A percentile compares a stretch with the other conserved stretches of the same genome.
These are phyloP conservation scores for Gnomoniopsis smithogilvyi DNA, from an alignment of 2,329 filamentous ascomycete genomes.

Conservation along the genomic window DNA sequence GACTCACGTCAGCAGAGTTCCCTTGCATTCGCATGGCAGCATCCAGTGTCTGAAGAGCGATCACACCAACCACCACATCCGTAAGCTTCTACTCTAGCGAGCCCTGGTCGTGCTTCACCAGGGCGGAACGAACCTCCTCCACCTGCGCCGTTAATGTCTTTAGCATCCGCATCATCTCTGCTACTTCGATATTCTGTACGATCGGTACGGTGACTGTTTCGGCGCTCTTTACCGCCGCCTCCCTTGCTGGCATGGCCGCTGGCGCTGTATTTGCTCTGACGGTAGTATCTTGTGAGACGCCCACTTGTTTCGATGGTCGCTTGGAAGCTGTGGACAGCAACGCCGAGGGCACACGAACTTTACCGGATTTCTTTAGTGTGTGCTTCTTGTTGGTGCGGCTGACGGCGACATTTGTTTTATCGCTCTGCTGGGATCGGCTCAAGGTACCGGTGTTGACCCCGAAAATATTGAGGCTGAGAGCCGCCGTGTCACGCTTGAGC, in stretches of 20 bases:
- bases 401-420: neutral
- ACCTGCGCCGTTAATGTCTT: constrained; percentile 10
- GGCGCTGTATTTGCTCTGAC: neutral
- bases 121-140: constrained; percentile 4
- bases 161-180: constrained; percentile 9
- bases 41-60: neutral
- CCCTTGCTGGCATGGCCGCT: neutral
- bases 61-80: no score
- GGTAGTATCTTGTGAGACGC: neutral
- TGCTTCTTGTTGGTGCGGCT: constrained; percentile 5
- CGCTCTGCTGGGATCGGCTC: neutral
- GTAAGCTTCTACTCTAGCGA: neutral
- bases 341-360: neutral
- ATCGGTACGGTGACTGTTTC: neutral
- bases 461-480: neutral
- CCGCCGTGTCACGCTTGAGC: neutral
- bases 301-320: constrained; percentile 1
- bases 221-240: neutral
- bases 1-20: no score
- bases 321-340: constrained; percentile 4
- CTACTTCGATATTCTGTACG: neutral
- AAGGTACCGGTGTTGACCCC: neutral
- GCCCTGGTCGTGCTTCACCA: constrained; percentile 8
- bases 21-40: no score
- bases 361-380: neutral